A percentile compares a stretch with the other conserved stretches of the same genome.
Conservation (phyloP, 805 yeast genomes). For the Candida ovalis region DNA sequence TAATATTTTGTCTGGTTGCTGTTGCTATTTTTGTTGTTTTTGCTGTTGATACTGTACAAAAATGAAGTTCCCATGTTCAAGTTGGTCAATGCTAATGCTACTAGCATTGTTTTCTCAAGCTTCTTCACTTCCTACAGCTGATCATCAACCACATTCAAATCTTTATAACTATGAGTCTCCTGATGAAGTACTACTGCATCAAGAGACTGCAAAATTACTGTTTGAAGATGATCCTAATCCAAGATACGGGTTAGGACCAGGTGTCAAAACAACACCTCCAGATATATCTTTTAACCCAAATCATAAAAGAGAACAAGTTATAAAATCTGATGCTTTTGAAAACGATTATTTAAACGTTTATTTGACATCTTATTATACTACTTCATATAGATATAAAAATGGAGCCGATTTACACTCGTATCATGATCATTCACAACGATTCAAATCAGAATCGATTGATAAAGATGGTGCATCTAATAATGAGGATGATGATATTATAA, state of each 20-base stretch:
- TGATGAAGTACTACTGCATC: not conserved
- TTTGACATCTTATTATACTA: constrained; percentile 8
- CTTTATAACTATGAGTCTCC: not conserved
- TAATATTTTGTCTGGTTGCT: not conserved
- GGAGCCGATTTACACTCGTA: not conserved
- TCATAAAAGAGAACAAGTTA: constrained; percentile 2
- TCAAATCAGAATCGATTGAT: not conserved
- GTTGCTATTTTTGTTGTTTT: not conserved
- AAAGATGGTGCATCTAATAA: no score
- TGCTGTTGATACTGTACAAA: not conserved
- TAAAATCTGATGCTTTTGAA: constrained; percentile 14
- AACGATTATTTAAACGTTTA: constrained; percentile 12
- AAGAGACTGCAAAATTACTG: not conserved
- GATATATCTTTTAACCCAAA: not conserved
- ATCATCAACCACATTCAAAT: not conserved
- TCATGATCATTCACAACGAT: not conserved
- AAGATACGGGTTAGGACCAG: not conserved
- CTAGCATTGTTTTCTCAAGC: not conserved
- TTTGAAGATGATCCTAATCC: not conserved
- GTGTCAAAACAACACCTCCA: not conserved
- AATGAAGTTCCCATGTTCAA: not conserved
- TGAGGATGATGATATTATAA: not conserved
- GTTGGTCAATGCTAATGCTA: not conserved
- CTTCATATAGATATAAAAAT: not conserved
- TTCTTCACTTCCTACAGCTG: not conserved